Evolutionary conservation across 2,329 filamentous ascomycete species (phyloP).

Genomic region (Hypoxylon sp.): DNA sequence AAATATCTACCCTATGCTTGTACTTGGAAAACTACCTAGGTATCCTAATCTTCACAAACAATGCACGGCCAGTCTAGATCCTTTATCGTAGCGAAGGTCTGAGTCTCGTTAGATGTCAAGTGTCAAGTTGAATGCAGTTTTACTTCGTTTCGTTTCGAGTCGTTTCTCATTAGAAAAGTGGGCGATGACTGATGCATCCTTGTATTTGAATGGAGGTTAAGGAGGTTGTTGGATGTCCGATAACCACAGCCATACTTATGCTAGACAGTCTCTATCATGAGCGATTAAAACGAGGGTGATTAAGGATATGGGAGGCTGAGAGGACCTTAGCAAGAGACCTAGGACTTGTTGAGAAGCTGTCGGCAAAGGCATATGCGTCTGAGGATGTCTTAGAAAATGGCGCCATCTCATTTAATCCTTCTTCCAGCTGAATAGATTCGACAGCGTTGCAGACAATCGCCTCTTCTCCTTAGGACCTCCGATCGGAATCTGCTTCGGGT

Average conservation of each 20-base stretch:
- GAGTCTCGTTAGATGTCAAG: slow-evolving; percentile 17
- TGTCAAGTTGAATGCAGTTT: slow-evolving; percentile 9
- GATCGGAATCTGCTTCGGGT: slow-evolving; percentile 46
- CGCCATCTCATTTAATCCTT: slow-evolving; percentile 40
- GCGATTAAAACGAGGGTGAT: neutral
- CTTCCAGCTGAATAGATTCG: slow-evolving; percentile 49
- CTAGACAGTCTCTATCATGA: slow-evolving; percentile 12
- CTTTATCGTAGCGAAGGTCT: slow-evolving; percentile 32
- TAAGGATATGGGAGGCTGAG: neutral
- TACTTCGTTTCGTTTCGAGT: slow-evolving; percentile 13
- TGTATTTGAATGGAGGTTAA: neutral
- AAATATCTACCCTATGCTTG: slow-evolving; percentile 14
- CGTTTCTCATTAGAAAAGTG: slow-evolving; percentile 28
- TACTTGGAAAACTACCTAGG: slow-evolving; percentile 23
- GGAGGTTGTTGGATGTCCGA: neutral
- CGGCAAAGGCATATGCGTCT: neutral
- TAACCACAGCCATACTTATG: neutral
- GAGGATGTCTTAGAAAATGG: neutral
- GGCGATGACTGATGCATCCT: neutral
- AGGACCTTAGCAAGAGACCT: neutral
- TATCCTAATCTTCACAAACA: slow-evolving; percentile 24
- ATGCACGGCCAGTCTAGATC: slow-evolving; percentile 37
- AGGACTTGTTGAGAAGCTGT: neutral
- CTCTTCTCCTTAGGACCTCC: slow-evolving; percentile 40
- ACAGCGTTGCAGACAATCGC: slow-evolving; percentile 44